These are phyloP conservation scores for Golubevia sp. DNA, from an alignment of 1,284 basidiomycete species.

Conservation along the genomic window DNA sequence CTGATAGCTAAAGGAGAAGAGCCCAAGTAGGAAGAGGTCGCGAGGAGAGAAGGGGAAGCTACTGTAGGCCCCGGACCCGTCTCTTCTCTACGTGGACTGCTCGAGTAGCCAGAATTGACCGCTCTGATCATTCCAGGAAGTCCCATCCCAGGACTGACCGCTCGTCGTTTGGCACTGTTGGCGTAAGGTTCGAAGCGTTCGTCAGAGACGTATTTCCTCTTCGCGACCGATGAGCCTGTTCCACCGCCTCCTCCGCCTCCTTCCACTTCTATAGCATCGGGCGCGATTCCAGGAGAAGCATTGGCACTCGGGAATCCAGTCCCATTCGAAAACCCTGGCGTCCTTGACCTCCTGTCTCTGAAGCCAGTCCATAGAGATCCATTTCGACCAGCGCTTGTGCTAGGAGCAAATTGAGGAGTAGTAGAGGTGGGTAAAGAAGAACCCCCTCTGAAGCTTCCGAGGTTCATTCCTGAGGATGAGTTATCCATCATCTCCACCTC, in stretches of 20 bases:
- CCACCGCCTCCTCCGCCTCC: too few relatives aligned
- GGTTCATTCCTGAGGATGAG: too few relatives aligned
- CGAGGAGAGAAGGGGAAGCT: slow-evolving; percentile 3
- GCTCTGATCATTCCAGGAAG: not conserved
- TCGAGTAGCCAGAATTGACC: not conserved
- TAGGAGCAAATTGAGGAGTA: too few relatives aligned
- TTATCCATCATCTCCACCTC: too few relatives aligned
- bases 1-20: too few relatives aligned
- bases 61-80: not conserved
- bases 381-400: too few relatives aligned
- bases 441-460: too few relatives aligned
- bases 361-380: too few relatives aligned
- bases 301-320: slow-evolving; percentile 21
- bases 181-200: slow-evolving; percentile 33
- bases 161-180: slow-evolving; percentile 22
- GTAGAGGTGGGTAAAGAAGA: too few relatives aligned
- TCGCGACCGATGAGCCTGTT: too few relatives aligned
- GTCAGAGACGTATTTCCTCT: slow-evolving; percentile 24
- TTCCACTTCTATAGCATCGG: slow-evolving; percentile 3
- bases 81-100: slow-evolving; percentile 3
- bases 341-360: not conserved
- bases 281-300: slow-evolving; percentile 1
- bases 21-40: not conserved
- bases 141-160: slow-evolving; percentile 23
- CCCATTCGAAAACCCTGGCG: slow-evolving; percentile 4